Evolutionary conservation across 257 asterid genomes (phyloP), one percentile per base, ranked within the genome.

Genomic region (Rubia yunnanensis): DNA sequence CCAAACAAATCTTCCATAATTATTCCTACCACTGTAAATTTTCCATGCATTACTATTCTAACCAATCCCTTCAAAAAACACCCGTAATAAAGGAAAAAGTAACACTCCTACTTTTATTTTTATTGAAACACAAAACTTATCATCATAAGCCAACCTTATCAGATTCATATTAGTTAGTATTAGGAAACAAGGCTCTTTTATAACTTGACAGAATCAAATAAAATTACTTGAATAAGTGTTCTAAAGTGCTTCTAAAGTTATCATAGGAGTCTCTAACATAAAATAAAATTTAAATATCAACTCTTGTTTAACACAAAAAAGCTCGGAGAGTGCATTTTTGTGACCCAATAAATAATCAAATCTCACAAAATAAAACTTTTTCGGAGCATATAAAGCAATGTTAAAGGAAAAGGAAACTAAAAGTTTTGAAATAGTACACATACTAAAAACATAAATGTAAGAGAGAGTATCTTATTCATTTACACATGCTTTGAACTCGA

Each of bases 1-100:
- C 72, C 65, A 73, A 83, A 83, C 85, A 81, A 84, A 83, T 66
- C 22, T 31, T 56, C 75, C 73, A 2, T 11, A 13, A 79, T 77
- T 68, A 70, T 73, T 46, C 66, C 70, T 59, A 32, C 35, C 48
- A 73, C 77, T 64, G 81, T 86, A 73, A 82, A 26, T 52, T 62
- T 78, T 77, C 80, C 81, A 78, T 86, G 85, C 83, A 83, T 5
- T 50, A 50, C 52, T 44, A 44, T 44, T 44, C 52, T 44, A 44
- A 15, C 20, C 49, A 14, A 41, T 41, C 49, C 44, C 44, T 38
- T 38, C n/a, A 44, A 41, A n/a, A n/a, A n/a, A 41, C 6, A 15
- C 20, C 50, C 50, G 0, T 41, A 36, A 36, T 36, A 2, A 7
- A 7, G n/a, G n/a, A n/a, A n/a, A n/a, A n/a, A n/a, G n/a, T n/a